phyloP scores from a whole-genome alignment of 2,329 filamentous ascomycete genomes.

The Coniochaeta sp. region DNA sequence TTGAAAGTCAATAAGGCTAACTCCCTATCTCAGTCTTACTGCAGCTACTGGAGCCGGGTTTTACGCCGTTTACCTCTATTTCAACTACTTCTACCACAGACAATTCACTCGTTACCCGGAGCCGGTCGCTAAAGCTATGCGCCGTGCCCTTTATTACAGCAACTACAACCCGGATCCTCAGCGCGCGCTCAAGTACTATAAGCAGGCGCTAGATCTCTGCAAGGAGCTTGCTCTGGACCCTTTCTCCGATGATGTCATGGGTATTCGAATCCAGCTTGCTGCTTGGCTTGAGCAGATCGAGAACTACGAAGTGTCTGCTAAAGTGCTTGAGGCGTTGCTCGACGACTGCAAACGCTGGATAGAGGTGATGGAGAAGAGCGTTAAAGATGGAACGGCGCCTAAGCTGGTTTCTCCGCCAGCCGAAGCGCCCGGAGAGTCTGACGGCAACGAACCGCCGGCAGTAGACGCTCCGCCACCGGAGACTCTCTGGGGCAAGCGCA shows the following conservation, averaged over 20 bases:
- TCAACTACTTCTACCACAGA: conserved; percentile 46
- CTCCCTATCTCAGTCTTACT: conserved; percentile 23
- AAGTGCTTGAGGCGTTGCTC: conserved; percentile 71
- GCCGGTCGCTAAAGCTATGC: conserved; percentile 68
- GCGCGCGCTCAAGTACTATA: conserved; percentile 76
- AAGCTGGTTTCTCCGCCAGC: conserved; percentile 11
- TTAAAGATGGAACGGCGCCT: conserved; percentile 37
- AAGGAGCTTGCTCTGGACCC: conserved; percentile 72
- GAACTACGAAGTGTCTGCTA: conserved; percentile 61
- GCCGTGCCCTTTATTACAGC: conserved; percentile 79
- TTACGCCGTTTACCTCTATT: conserved; percentile 38
- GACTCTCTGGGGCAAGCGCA: conserved; percentile 50
- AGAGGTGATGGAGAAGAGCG: conserved; percentile 42
- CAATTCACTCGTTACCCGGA: conserved; percentile 57
- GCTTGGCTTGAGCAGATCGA: conserved; percentile 72
- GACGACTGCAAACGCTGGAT: conserved; percentile 61
- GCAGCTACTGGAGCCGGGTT: conserved; percentile 21
- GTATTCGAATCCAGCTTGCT: conserved; percentile 77
- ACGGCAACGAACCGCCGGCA: neutral
- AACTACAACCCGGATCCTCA: conserved; percentile 69
- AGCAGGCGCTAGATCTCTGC: conserved; percentile 67
- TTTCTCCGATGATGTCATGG: conserved; percentile 84
- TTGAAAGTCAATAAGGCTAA: conserved; percentile 14
- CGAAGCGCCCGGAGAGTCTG: conserved; percentile 6
- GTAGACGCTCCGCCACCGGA: conserved; percentile 27